A percentile compares a stretch with the other conserved stretches of the same genome.
Conservation (phyloP, 116 monocot species). For the Zostera marina region DNA sequence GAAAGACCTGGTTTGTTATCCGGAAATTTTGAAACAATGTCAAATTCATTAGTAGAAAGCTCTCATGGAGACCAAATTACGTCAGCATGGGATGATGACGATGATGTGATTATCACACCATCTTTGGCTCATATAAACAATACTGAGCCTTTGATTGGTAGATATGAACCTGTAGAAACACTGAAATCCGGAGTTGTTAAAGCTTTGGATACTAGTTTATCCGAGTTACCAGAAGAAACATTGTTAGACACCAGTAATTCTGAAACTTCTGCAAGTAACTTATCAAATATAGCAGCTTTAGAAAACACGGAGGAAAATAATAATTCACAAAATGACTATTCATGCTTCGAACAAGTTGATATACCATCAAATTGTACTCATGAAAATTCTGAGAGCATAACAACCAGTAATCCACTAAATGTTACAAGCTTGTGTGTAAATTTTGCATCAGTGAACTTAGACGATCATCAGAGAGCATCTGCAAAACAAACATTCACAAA, state of each 20-base stretch:
- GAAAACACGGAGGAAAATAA: constrained; percentile 7
- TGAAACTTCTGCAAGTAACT: constrained; percentile 5
- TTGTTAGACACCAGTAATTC: neutral
- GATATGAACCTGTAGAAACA: neutral
- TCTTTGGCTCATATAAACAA: neutral
- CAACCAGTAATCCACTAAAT: constrained; percentile 11
- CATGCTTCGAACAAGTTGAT: constrained; percentile 3
- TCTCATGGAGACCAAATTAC: neutral
- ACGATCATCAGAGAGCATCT: neutral
- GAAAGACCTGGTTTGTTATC: neutral
- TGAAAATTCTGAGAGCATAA: constrained; percentile 3
- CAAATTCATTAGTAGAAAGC: neutral
- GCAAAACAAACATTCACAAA: neutral
- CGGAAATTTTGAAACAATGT: neutral
- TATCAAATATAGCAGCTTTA: constrained; percentile 8
- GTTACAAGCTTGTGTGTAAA: constrained; percentile 10
- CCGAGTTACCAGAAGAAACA: constrained; percentile 5
- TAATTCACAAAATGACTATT: neutral
- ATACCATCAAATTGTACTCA: constrained; percentile 2
- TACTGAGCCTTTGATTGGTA: neutral
- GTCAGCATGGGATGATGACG: constrained; percentile 17
- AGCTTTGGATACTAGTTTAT: neutral
- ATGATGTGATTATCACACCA: constrained; percentile 2
- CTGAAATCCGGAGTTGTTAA: constrained; percentile 1
- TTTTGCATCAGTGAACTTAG: constrained; percentile 16